phyloP scores from a whole-genome alignment of 805 yeast genomes.

The Blastobotrys peoriensis region DNA sequence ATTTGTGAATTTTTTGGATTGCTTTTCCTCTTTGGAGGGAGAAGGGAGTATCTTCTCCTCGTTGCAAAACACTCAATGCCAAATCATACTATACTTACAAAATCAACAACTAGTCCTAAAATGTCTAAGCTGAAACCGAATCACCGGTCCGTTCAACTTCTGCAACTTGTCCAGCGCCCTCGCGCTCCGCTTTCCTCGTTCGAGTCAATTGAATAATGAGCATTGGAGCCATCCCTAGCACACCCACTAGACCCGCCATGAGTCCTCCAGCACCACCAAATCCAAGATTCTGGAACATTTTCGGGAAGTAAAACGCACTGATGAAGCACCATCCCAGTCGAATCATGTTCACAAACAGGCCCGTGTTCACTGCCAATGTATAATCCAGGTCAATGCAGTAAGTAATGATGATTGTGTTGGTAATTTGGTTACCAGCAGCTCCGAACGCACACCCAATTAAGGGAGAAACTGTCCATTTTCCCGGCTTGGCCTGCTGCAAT shows the following conservation, averaged over 20 bases:
- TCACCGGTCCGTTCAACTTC: too few species aligned
- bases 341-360: conserved; percentile 23
- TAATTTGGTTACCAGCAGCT: conserved; percentile 25
- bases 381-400: conserved; percentile 23
- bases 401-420: conserved; percentile 25
- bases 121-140: too few species aligned
- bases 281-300: conserved; percentile 23
- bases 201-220: conserved; percentile 1
- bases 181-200: too few species aligned
- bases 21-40: too few species aligned
- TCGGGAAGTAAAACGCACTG: conserved; percentile 30
- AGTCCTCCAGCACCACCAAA: conserved; percentile 16
- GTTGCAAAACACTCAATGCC: too few species aligned
- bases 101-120: too few species aligned
- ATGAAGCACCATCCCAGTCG: conserved; percentile 26
- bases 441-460: conserved; percentile 24
- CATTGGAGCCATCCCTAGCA: conserved; percentile 6
- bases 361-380: conserved; percentile 20
- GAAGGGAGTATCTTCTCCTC: too few species aligned
- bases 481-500: conserved; percentile 16
- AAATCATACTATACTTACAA: too few species aligned
- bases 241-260: conserved; percentile 13
- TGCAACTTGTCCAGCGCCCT: too few species aligned
- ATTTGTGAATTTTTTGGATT: too few species aligned
- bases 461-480: conserved; percentile 25